Percentiles rank a stretch among this genome's conserved stretches.
Conservation (phyloP, 495 filamentous ascomycete species). For the Aspergillus haitiensis region DNA sequence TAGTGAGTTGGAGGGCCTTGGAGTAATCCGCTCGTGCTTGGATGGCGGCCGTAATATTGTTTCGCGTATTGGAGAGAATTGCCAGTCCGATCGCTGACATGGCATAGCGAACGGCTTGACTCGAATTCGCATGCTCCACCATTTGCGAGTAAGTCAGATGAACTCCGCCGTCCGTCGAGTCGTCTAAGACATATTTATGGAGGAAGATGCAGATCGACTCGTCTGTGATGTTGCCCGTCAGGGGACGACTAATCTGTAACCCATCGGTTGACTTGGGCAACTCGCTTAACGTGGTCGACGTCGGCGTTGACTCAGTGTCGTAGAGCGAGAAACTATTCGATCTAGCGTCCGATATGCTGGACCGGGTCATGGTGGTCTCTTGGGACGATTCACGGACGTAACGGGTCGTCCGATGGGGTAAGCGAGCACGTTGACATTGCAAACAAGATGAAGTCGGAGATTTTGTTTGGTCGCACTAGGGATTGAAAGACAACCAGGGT, state of each 20-base stretch:
- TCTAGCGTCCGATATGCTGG: not conserved
- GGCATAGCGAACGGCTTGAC: conserved; percentile 4
- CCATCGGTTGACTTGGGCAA: not conserved
- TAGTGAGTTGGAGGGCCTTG: conserved; percentile 7
- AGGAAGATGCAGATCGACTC: conserved; percentile 12
- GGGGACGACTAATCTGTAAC: not conserved
- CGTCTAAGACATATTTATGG: conserved; percentile 12
- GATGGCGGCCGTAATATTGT: not conserved
- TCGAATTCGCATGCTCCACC: conserved; percentile 1
- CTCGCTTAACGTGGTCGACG: not conserved
- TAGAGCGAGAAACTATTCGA: not conserved
- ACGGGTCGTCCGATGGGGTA: no score
- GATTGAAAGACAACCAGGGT: not conserved
- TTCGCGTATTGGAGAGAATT: conserved; percentile 9
- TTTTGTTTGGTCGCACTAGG: conserved; percentile 2
- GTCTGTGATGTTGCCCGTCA: not conserved
- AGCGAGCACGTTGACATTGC: not conserved
- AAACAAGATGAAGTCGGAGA: not conserved
- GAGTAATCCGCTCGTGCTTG: conserved; percentile 13
- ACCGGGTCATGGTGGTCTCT: not conserved
- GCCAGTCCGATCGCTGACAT: conserved; percentile 11
- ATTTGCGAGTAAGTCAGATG: conserved; percentile 15
- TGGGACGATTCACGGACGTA: not conserved
- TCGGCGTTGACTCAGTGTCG: no score
- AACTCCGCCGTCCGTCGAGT: not conserved